Evolutionary conservation across 108 stramenopile species (phyloP), one percentile per base, ranked within the genome.

Genomic region (Thalassiosira profunda): DNA sequence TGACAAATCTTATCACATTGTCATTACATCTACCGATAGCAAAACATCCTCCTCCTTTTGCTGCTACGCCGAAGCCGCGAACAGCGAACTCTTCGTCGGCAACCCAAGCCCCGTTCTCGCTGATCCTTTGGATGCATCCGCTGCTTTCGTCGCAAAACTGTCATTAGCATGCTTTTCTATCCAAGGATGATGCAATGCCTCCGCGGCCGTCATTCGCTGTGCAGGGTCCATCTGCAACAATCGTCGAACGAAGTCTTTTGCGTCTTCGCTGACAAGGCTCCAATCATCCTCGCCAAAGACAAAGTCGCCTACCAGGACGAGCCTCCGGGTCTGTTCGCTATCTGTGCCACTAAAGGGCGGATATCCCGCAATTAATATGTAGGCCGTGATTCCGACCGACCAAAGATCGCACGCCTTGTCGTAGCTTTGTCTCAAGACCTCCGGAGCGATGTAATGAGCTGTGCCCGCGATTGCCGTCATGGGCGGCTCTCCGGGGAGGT

Each of bases 401-500:
- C 98, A 98, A 33, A 98, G 64, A 59, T 98, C 98, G 61, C 98
- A 99, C 6, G 92, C 89, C 61, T 93, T 88, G 15, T 96, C 97
- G 85, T 99, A 99, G 18, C 89, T 92, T 58, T 97, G 97, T 82
- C 95, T 95, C 44, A 99, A 64, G 21, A 98, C 97, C 83, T 99
- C 98, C 5, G 99, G 99, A 12, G 98, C 97, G 20, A 98, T 96
- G 56, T 96, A 97, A 84, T 98, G 98, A 9, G 94, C 86, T 14
- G 96, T 96, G 25, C 98, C 98, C 6, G 97, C 96, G 6, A 95
- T n/a, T 4, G 74, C 67, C 11, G 62, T 54, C 74, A 75, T 75
- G 42, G 65, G 74, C 23, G 65, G 45, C 34, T 59, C 67, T 3
- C 74, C 65, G 5, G 58, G 64, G 35, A 38, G 53, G 43, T 75